phyloP scores from a whole-genome alignment of 2,329 filamentous ascomycete species.

The Keithomyces neogunnii region DNA sequence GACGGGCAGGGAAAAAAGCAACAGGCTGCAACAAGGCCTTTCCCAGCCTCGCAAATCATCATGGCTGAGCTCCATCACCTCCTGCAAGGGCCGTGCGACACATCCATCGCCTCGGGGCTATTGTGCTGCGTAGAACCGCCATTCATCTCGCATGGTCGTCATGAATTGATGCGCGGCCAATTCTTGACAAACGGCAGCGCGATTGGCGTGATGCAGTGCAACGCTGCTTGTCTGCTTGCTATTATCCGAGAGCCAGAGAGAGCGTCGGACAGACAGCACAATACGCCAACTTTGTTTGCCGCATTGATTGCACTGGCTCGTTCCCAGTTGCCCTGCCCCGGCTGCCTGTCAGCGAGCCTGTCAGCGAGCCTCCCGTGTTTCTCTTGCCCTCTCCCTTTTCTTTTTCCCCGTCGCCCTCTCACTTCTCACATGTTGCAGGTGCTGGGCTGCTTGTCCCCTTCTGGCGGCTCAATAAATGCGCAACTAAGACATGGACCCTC shows the following conservation, averaged over 20 bases:
- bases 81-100: constrained; percentile 4
- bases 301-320: too few species aligned
- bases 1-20: too few species aligned
- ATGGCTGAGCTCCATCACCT: not conserved
- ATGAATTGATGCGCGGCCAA: not conserved
- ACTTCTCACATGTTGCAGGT: not conserved
- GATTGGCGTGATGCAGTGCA: constrained; percentile 1
- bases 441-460: not conserved
- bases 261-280: not conserved
- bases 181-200: not conserved
- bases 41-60: not conserved
- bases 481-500: constrained; percentile 5
- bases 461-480: not conserved
- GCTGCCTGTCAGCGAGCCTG: not conserved
- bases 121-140: not conserved
- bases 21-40: too few species aligned
- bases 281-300: not conserved
- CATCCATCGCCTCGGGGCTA: not conserved
- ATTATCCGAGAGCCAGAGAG: not conserved
- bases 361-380: not conserved
- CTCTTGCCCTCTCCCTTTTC: not conserved
- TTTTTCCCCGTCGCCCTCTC: not conserved
- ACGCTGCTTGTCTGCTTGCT: not conserved
- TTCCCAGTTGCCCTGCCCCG: not conserved
- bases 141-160: not conserved